A percentile compares a stretch with the other conserved stretches of the same genome.
phyloP scores from a whole-genome alignment of 495 filamentous ascomycete genomes.

The Aspergillus carlsbadensis region DNA sequence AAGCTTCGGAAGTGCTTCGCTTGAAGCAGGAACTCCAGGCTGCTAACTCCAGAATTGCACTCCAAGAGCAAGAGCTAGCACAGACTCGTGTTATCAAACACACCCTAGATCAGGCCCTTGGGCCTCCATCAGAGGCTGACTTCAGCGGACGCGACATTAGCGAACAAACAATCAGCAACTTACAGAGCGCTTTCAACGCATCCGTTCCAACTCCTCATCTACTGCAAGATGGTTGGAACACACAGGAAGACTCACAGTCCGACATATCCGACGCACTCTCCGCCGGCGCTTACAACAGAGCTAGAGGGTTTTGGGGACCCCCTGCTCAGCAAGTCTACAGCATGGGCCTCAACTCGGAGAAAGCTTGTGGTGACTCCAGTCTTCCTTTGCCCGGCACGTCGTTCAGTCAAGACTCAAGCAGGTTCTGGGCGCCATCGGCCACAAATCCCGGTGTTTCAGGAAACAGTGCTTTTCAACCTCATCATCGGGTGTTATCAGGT shows the following conservation, averaged over 20 bases:
- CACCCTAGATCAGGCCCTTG: conserved; percentile 71
- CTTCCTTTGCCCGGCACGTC: conserved; percentile 25
- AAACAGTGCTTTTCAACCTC: conserved; percentile 25
- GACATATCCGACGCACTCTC: conserved; percentile 62
- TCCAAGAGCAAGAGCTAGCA: conserved; percentile 80
- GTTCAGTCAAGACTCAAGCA: conserved; percentile 28
- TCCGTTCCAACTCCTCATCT: conserved; percentile 49
- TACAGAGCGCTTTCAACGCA: conserved; percentile 55
- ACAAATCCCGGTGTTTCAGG: conserved; percentile 21
- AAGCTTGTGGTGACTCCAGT: conserved; percentile 25
- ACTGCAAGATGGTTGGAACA: conserved; percentile 61
- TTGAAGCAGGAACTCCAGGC: conserved; percentile 73
- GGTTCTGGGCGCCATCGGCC: conserved; percentile 32
- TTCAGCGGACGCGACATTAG: conserved; percentile 46
- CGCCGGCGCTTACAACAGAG: conserved; percentile 56
- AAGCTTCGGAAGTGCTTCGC: conserved; percentile 50
- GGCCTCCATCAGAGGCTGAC: conserved; percentile 58
- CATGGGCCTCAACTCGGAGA: conserved; percentile 28
- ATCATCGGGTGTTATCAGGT: conserved; percentile 44
- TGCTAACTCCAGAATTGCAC: conserved; percentile 75
- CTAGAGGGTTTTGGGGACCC: conserved; percentile 63
- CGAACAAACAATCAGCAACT: conserved; percentile 52
- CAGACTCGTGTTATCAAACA: conserved; percentile 75
- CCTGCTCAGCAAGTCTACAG: conserved; percentile 31
- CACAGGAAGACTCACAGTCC: conserved; percentile 66